These are phyloP conservation scores for Colletotrichum echinochloae DNA, from an alignment of 2,329 filamentous ascomycete species.

Conservation along the genomic window DNA sequence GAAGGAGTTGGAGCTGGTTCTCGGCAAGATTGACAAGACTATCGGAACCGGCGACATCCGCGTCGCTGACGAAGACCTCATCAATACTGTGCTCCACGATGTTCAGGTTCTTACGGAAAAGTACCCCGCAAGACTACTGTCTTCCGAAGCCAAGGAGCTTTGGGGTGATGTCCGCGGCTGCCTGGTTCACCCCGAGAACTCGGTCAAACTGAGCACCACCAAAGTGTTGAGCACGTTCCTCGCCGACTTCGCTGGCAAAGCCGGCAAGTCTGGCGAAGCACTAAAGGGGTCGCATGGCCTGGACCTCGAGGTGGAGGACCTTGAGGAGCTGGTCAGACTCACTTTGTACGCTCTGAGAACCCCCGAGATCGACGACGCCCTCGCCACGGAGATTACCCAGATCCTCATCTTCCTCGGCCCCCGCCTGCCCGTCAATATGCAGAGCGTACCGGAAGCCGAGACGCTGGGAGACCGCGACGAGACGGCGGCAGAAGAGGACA, in stretches of 20 bases:
- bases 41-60: constrained; percentile 66
- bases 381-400: constrained; percentile 83
- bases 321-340: constrained; percentile 68
- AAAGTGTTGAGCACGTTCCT: constrained; percentile 83
- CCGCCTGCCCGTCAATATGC: constrained; percentile 54
- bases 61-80: constrained; percentile 74
- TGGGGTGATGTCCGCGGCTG: constrained; percentile 79
- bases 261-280: constrained; percentile 65
- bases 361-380: constrained; percentile 74
- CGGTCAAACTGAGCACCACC: constrained; percentile 82
- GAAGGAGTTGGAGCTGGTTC: constrained; percentile 75
- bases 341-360: constrained; percentile 68
- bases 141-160: constrained; percentile 68
- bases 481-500: constrained; percentile 51
- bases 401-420: constrained; percentile 86
- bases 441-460: constrained; percentile 53
- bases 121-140: constrained; percentile 73
- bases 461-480: constrained; percentile 57
- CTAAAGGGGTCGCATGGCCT: constrained; percentile 79
- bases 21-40: constrained; percentile 64
- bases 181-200: constrained; percentile 77
- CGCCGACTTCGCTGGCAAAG: constrained; percentile 78
- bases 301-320: constrained; percentile 71
- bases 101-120: constrained; percentile 75
- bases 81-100: constrained; percentile 79